Base-by-base conservation (phyloP, 2,329 filamentous ascomycete genomes). In the Colletotrichum orbiculare region DNA sequence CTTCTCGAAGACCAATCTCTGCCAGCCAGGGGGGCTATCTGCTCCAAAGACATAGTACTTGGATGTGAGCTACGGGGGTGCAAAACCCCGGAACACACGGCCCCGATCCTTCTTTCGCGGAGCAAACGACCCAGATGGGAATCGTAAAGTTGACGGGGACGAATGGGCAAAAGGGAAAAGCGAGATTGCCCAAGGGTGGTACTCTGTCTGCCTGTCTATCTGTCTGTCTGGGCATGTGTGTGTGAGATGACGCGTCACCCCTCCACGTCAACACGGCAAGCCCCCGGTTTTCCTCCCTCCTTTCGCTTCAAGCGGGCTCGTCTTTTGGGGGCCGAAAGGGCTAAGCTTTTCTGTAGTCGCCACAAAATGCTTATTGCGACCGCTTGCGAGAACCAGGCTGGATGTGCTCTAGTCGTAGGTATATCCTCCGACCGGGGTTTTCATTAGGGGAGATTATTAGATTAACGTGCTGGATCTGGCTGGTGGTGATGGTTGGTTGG, bases 331-430 rank as follows among this genome's bases (percentile, higher is more conserved):
- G 58, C 46, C 62, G 34, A 46, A 53, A 43, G 63, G 37, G 58
- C 59, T 48, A 57, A 63, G 58, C 53, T 63, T 63, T 45, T 53
- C 48, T n/a, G 46, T 13, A 12, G 45, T 10, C 25, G 47, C 42
- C 41, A 37, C 58, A 57, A 41, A 63, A 57, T 63, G 63, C 63
- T 66, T 66, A 54, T 63, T 63, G 33, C 8, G 34, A 66, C 59
- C 42, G 53, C 63, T 57, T 17, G 13, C n/a, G 15, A 63, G 37
- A 54, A 66, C 39, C 63, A 66, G 63, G 63, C 63, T 63, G 52
- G n/a, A 12, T n/a, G 13, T 15, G 9, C 34, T 12, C 6, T 12
- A 4, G 12, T 33, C 10, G 13, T 35, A 8, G 15, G 11, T 10
- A 12, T 6, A 9, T 42, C n/a, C 34, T 42, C 10, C 6, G 13